Conservation (phyloP, 805 yeast genomes). For the Candida mattraensis region DNA sequence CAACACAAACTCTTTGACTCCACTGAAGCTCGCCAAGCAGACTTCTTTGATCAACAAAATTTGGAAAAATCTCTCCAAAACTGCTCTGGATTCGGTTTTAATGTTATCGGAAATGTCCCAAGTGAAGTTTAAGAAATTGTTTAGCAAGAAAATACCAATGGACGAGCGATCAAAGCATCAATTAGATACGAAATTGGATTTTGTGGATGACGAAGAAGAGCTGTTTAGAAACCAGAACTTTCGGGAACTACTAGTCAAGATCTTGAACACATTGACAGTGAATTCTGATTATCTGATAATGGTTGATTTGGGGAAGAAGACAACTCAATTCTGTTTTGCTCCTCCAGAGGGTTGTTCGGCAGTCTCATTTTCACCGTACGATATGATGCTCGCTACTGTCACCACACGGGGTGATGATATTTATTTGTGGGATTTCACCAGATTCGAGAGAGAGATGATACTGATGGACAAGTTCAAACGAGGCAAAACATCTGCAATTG, state of each 20-base stretch:
- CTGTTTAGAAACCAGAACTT: conserved; percentile 21
- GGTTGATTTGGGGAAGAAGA: conserved; percentile 45
- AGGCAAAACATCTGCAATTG: conserved; percentile 61
- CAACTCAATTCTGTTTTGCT: conserved; percentile 43
- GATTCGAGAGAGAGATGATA: conserved; percentile 48
- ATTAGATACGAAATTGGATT: conserved; percentile 1
- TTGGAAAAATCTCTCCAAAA: conserved; percentile 46
- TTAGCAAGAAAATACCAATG: too few relatives aligned
- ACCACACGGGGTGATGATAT: conserved; percentile 61
- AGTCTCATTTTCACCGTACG: conserved; percentile 61
- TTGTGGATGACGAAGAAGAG: conserved; percentile 15
- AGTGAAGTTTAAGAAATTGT: conserved; percentile 41
- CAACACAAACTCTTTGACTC: conserved; percentile 34
- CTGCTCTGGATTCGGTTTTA: conserved; percentile 44
- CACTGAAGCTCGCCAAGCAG: conserved; percentile 46
- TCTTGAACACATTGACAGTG: conserved; percentile 30
- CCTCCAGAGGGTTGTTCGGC: conserved; percentile 64
- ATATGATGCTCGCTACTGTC: conserved; percentile 53
- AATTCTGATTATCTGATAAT: conserved; percentile 41
- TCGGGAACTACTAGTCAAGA: conserved; percentile 27
- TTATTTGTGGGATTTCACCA: conserved; percentile 62
- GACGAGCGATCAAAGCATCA: background rate
- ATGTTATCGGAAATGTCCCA: conserved; percentile 49
- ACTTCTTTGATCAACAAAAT: conserved; percentile 50
- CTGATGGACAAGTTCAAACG: conserved; percentile 58